Evolutionary conservation across 2,329 filamentous ascomycete species (phyloP), one percentile per base, ranked within the genome.

Genomic region (Fusarium neocosmosporiellum): DNA sequence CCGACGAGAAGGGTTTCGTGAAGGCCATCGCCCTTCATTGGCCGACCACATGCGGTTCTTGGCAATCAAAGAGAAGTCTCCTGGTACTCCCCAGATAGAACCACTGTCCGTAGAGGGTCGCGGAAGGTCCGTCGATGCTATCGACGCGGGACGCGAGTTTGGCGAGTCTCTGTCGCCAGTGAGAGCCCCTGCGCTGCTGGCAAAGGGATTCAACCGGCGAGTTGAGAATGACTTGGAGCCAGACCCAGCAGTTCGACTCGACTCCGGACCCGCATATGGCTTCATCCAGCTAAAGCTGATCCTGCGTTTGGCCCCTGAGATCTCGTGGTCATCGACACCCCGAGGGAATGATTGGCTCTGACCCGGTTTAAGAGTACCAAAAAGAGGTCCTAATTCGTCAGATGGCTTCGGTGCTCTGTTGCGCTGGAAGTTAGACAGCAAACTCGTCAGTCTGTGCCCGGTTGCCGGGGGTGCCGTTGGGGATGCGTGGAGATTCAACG

Each of bases 281-380:
- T 86, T 86, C 77, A 90, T 90, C 88, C 88, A 93, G 66, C 88
- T 86, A 50, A 91, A 86, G 75, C 88, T 91, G 37, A 88, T 87
- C 41, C 88, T 86, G 27, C 89, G 89, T 81, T 83, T 89, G 80
- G 79, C 89, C 70, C 77, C 85, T 79, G 82, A 82, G 70, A 78
- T 83, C 77, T 87, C 92, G 74, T 80, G 81, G 14, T 90, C 90
- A 24, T 88, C 93, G 69, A 83, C 83, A 68, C 88, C 87, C 20
- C 88, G 85, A 7, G 94, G 94, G 73, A 96, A 90, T 0, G 94
- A 96, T 78, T 94, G 93, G 76, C 93, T 95, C 78, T 96, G 93
- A 0, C 89, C 88, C 33, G 89, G 83, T 77, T 93, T 94, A 16
- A 95, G 83, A 22, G 88, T 90, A 1, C 94, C 94, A 9, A 95